Evolutionary conservation across 2,329 filamentous ascomycete genomes (phyloP), one percentile per base, ranked within the genome.

Genomic region (Stemphylium vesicarium): DNA sequence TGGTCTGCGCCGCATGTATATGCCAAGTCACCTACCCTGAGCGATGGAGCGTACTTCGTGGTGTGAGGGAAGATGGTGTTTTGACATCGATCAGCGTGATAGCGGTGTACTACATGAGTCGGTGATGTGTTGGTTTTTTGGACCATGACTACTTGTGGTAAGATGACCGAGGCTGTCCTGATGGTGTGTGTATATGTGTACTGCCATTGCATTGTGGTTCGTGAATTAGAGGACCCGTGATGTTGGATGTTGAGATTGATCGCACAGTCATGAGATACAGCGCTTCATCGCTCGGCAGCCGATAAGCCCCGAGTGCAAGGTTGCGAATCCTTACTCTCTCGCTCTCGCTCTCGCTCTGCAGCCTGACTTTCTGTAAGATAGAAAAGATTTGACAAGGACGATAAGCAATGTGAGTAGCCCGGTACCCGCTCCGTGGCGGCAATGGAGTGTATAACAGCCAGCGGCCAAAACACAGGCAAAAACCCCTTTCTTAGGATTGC

Each of bases 311-410:
- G 51, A 56, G 41, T 75, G 69, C 69, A 63, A 70, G 32, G 66
- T 75, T 20, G 62, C 63, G 13, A 71, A 73, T 40, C 71, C 71
- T 4, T 73, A 69, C 35, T 73, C 68, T 51, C 64, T 75, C 16
- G 71, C 65, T 13, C 69, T 75, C 46, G 72, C 69, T 10, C 71
- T 71, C 42, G 64, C 59, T 39, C 56, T 1, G 59, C 63, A 13
- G 72, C 73, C 53, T 65, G 70, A 32, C 53, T 74, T 12, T 75
- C 74, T 73, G 63, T 71, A 10, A 69, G 69, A 12, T 70, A 65
- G 38, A 73, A 69, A 50, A 70, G 69, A 37, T 50, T 69, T 48
- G 63, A 58, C 35, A 70, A 70, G n/a, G 62, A 72, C 50, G 72
- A 74, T 12, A 75, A 73, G 61, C 68, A 73, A 29, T 71, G 72